Conservation (phyloP, 495 filamentous ascomycete genomes). For the Penicillium chermesinum region DNA sequence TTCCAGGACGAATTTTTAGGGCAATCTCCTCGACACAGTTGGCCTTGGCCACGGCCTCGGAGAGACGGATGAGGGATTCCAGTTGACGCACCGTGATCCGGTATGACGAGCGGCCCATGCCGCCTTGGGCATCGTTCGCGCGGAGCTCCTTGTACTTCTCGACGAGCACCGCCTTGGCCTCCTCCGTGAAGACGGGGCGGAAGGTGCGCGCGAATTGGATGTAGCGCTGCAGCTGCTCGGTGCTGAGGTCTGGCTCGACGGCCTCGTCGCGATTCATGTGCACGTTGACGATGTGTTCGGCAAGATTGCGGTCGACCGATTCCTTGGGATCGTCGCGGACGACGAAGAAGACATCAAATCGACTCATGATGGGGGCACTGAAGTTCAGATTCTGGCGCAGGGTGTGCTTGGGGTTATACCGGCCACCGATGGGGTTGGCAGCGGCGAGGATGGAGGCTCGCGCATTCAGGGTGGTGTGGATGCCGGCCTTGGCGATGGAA, state of each 20-base stretch:
- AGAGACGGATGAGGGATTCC: slow-evolving; percentile 89
- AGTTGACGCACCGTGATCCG: slow-evolving; percentile 95
- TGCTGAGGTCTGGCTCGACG: slow-evolving; percentile 87
- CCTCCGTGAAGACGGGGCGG: slow-evolving; percentile 84
- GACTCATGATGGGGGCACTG: slow-evolving; percentile 96
- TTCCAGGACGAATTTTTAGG: slow-evolving; percentile 78
- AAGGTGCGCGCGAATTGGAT: slow-evolving; percentile 96
- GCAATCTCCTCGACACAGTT: slow-evolving; percentile 93
- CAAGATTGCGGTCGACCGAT: slow-evolving; percentile 79
- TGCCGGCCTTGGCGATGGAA: slow-evolving; percentile 97
- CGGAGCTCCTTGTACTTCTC: slow-evolving; percentile 95
- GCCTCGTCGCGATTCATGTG: slow-evolving; percentile 89
- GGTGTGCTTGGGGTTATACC: slow-evolving; percentile 94
- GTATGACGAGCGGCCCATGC: slow-evolving; percentile 87
- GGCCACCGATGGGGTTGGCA: slow-evolving; percentile 91
- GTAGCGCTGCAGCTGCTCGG: slow-evolving; percentile 94
- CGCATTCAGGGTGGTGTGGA: slow-evolving; percentile 96
- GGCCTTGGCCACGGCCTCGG: slow-evolving; percentile 92
- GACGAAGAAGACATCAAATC: slow-evolving; percentile 99
- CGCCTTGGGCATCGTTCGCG: slow-evolving; percentile 89
- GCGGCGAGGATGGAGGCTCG: slow-evolving; percentile 92
- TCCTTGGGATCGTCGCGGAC: slow-evolving; percentile 97
- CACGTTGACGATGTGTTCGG: slow-evolving; percentile 90
- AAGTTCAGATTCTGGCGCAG: slow-evolving; percentile 96
- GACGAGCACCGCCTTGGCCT: slow-evolving; percentile 80